Percentiles rank a stretch among this genome's conserved stretches.
These are phyloP conservation scores for Cyclospora cayetanensis DNA, from an alignment of 169 alveolate species.

Conservation along the genomic window DNA sequence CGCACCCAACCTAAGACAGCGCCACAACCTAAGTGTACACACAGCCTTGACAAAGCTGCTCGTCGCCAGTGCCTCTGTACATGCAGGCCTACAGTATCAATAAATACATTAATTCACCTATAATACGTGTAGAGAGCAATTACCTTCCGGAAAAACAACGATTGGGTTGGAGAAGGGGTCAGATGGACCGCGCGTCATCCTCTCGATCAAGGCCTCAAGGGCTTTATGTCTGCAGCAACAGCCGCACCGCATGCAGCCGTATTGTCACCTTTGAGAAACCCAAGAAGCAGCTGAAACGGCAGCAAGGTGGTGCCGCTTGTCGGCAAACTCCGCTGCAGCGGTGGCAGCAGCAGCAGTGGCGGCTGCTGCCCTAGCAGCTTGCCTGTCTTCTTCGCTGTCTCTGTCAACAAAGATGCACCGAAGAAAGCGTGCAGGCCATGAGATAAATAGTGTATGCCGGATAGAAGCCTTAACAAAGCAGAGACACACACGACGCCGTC, in stretches of 20 bases:
- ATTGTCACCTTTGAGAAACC: too few species aligned
- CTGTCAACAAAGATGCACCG: conserved; percentile 40
- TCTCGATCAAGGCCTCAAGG: background rate
- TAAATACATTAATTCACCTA: too few species aligned
- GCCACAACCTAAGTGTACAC: background rate
- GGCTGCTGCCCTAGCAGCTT: too few species aligned
- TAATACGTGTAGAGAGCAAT: background rate
- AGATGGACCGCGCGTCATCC: background rate
- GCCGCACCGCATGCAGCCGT: background rate
- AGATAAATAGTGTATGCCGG: background rate
- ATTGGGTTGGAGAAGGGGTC: conserved; percentile 12
- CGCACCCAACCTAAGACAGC: background rate
- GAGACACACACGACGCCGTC: too few species aligned
- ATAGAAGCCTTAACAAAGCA: too few species aligned
- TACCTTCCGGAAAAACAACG: conserved; percentile 54
- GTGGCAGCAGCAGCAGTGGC: conserved; percentile 1
- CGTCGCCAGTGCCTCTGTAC: too few species aligned
- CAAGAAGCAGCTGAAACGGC: background rate
- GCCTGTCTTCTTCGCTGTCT: conserved; percentile 33
- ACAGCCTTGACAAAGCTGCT: background rate
- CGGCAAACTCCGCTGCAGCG: background rate
- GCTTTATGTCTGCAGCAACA: conserved; percentile 27
- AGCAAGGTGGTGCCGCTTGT: background rate
- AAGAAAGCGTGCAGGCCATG: conserved; percentile 19
- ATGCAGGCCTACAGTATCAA: too few species aligned